Evolutionary conservation across 192 early-diverging fungal species (phyloP).

Genomic region (Mortierella claussenii): DNA sequence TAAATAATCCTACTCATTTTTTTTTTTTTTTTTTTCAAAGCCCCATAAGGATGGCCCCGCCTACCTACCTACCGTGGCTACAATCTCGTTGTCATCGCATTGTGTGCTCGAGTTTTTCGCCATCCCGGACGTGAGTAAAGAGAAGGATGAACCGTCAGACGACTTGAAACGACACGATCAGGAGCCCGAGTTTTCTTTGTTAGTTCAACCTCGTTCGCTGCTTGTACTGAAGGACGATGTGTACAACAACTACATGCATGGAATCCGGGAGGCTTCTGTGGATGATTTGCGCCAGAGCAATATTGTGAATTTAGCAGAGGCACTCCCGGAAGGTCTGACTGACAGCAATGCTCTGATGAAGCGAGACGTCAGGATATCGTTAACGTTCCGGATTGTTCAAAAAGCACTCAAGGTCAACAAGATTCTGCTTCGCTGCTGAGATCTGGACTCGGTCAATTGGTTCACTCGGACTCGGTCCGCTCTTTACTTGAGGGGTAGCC

Average conservation of each 20-base stretch:
- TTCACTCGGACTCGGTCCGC: too few relatives aligned
- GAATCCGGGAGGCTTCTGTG: conserved; percentile 47
- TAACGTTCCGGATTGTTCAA: conserved; percentile 47
- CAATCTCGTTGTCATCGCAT: conserved; percentile 57
- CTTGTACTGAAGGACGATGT: conserved; percentile 55
- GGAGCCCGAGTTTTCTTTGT: conserved; percentile 54
- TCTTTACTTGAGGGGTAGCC: too few relatives aligned
- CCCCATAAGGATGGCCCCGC: conserved; percentile 64
- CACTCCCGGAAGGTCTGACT: conserved; percentile 7
- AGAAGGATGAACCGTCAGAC: not conserved
- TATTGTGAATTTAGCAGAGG: conserved; percentile 41
- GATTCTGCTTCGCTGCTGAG: conserved; percentile 16
- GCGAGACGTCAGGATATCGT: conserved; percentile 31
- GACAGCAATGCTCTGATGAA: conserved; percentile 1
- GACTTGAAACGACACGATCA: not conserved
- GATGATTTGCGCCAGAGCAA: conserved; percentile 43
- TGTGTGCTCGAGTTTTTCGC: conserved; percentile 59
- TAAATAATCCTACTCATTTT: not conserved
- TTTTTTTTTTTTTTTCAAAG: conserved; percentile 16
- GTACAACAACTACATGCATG: conserved; percentile 58
- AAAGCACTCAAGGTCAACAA: conserved; percentile 21
- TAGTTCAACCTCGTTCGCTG: conserved; percentile 55
- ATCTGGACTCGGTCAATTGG: too few relatives aligned
- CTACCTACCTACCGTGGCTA: conserved; percentile 62
- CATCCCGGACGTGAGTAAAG: not conserved